Base-by-base conservation (phyloP, 805 yeast species). In the Teunomyces stri region DNA sequence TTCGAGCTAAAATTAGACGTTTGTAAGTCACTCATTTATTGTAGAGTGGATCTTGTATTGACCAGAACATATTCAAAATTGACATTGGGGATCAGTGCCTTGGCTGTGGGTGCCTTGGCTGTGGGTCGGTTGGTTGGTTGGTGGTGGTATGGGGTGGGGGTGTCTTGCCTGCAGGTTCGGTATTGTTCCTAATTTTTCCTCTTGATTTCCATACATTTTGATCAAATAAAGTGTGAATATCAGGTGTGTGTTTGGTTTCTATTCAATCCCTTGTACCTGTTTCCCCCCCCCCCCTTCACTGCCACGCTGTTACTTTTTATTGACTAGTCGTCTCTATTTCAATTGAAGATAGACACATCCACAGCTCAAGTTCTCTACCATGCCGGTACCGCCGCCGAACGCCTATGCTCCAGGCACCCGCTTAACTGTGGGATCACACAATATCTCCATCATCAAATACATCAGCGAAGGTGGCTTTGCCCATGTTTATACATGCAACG, bases 401-500 rank as follows among this genome's bases (percentile, higher is more conserved):
- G 81, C 88, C 6, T 88, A 85, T 59, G 66, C 76, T 9, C 87
- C 94, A 6, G 96, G 96, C 4, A 87, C 94, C 3, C 69, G 70
- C 50, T 74, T 91, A 52, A 80, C 89, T 2, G 96, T 90, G 31
- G 97, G 97, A 9, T 79, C 91, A 4, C 96, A 91, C 66, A 71
- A 74, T 43, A 86, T 84, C n/a, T 68, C 73, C 40, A 79, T 90
- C 56, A 74, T 77, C 52, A 77, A 83, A 54, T 91, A 87, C 69
- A 70, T 91, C 37, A 85, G 96, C 5, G 85, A 85, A 59, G 98
- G 94, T 41, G 99, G 99, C 11, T 94, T 89, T 74, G 98, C 99
- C 9, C 96, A 88, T 63, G 97, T 94, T 4, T 94, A 94, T 65
- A 79, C 86, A 13, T 92, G 90, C 51, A 77, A 77, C 41, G 81